A percentile compares a stretch with the other conserved stretches of the same genome.
These are phyloP conservation scores for Claviceps capensis DNA, from an alignment of 2,329 filamentous ascomycete genomes.

Conservation along the genomic window DNA sequence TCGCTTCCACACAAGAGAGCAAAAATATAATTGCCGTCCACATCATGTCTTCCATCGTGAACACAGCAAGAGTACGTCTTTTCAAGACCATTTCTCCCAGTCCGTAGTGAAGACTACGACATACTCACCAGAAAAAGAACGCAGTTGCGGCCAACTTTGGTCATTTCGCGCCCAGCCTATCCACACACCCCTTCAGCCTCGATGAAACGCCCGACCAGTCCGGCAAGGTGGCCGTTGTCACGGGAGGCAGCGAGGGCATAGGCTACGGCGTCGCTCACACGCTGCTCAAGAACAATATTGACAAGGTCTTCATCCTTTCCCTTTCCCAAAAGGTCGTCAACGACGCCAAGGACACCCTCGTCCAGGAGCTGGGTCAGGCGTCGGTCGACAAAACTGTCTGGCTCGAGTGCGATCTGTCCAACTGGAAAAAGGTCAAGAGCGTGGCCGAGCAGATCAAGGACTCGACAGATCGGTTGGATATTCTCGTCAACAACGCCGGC, in stretches of 20 bases:
- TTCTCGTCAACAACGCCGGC: constrained; percentile 1
- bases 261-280: constrained; percentile 1
- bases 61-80: neutral
- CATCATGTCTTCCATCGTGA: neutral
- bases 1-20: neutral
- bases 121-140: neutral
- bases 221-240: constrained; percentile 1
- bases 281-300: neutral
- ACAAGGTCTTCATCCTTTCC: neutral
- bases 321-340: neutral
- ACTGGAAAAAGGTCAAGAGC: neutral
- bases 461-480: neutral
- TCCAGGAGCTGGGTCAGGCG: neutral
- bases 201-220: constrained; percentile 1
- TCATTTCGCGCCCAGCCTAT: neutral
- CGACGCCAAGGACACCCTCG: neutral
- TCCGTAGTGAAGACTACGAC: neutral
- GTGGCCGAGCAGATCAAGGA: neutral
- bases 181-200: neutral
- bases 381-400: neutral
- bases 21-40: neutral
- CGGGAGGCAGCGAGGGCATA: neutral
- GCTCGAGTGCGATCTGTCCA: neutral
- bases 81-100: neutral
- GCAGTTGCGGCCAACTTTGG: neutral